Evolutionary conservation across 768 basidiomycete genomes (phyloP).

Genomic region (Psilocybe azurescens): DNA sequence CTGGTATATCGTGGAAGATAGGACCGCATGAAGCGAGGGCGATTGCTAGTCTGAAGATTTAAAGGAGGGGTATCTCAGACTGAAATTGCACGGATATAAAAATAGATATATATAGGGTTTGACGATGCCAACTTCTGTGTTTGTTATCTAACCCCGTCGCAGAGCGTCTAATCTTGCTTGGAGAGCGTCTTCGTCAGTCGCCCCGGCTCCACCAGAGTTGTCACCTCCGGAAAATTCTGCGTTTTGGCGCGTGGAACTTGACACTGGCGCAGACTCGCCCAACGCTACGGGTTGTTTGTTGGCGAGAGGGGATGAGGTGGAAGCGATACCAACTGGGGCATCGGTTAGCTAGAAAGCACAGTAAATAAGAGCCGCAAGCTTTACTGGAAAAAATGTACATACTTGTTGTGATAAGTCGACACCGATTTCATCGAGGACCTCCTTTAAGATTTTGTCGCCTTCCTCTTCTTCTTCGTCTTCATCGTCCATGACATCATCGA

Average conservation of each 20-base stretch:
- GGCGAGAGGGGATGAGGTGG: slow-evolving; percentile 61
- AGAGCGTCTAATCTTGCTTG: slow-evolving; percentile 94
- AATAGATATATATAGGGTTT: not conserved
- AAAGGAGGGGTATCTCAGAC: slow-evolving; percentile 15
- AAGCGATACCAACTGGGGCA: slow-evolving; percentile 75
- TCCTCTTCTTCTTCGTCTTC: slow-evolving; percentile 98
- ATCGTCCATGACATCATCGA: slow-evolving; percentile 97
- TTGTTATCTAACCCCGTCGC: slow-evolving; percentile 57
- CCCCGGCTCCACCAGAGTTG: slow-evolving; percentile 43
- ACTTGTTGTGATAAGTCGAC: slow-evolving; percentile 89
- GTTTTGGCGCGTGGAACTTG: slow-evolving; percentile 32
- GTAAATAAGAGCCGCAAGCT: slow-evolving; percentile 10
- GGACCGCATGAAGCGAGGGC: slow-evolving; percentile 77
- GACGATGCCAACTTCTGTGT: not conserved
- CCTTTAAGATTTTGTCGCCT: slow-evolving; percentile 92
- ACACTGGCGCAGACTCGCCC: slow-evolving; percentile 63
- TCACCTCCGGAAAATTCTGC: slow-evolving; percentile 43
- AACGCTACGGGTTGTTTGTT: slow-evolving; percentile 84
- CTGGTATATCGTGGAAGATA: slow-evolving; percentile 89
- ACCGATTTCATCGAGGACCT: slow-evolving; percentile 98
- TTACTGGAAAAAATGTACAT: slow-evolving; percentile 15
- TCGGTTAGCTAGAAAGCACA: slow-evolving; percentile 70
- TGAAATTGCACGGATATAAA: not conserved
- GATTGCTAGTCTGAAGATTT: slow-evolving; percentile 65
- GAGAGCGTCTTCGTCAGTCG: slow-evolving; percentile 87